A percentile compares a stretch with the other conserved stretches of the same genome.
These are phyloP conservation scores for Sarcodon sp. DNA, from an alignment of 768 basidiomycete species.

Conservation along the genomic window DNA sequence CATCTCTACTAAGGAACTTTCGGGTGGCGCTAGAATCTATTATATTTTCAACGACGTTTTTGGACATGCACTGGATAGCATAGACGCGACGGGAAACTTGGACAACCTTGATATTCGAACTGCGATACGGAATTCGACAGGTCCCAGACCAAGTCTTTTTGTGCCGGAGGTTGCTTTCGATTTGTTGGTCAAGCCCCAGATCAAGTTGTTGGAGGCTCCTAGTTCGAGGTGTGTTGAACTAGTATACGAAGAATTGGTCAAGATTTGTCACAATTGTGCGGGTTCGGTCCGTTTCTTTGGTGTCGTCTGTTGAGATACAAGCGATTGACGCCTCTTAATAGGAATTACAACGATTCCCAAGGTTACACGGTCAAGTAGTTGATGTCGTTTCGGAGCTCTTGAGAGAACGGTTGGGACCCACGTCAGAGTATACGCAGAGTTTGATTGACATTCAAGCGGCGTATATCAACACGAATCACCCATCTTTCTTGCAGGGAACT, in stretches of 20 bases:
- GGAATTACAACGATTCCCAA: slow-evolving; percentile 95
- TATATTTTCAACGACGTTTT: slow-evolving; percentile 99
- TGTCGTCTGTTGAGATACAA: not conserved
- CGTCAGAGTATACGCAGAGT: slow-evolving; percentile 92
- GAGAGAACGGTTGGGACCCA: slow-evolving; percentile 90
- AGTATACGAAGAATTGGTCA: slow-evolving; percentile 97
- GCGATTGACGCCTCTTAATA: slow-evolving; percentile 17
- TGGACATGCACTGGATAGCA: slow-evolving; percentile 78
- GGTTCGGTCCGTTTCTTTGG: slow-evolving; percentile 45
- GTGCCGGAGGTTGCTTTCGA: slow-evolving; percentile 98
- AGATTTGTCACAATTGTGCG: slow-evolving; percentile 98
- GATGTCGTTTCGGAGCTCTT: slow-evolving; percentile 96
- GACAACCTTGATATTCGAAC: slow-evolving; percentile 94
- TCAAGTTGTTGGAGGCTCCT: slow-evolving; percentile 90
- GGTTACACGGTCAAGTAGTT: slow-evolving; percentile 83
- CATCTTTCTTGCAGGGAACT: slow-evolving; percentile 62
- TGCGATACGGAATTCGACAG: slow-evolving; percentile 96
- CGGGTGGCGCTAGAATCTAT: slow-evolving; percentile 95
- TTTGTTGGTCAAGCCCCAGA: slow-evolving; percentile 93
- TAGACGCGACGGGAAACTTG: slow-evolving; percentile 85
- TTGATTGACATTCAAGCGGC: slow-evolving; percentile 96
- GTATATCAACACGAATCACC: slow-evolving; percentile 99
- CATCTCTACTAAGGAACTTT: slow-evolving; percentile 96
- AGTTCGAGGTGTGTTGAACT: slow-evolving; percentile 93
- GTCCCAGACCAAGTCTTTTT: slow-evolving; percentile 90